Base-by-base conservation (phyloP, 2,329 filamentous ascomycete genomes). In the Microsporum ferrugineum region DNA sequence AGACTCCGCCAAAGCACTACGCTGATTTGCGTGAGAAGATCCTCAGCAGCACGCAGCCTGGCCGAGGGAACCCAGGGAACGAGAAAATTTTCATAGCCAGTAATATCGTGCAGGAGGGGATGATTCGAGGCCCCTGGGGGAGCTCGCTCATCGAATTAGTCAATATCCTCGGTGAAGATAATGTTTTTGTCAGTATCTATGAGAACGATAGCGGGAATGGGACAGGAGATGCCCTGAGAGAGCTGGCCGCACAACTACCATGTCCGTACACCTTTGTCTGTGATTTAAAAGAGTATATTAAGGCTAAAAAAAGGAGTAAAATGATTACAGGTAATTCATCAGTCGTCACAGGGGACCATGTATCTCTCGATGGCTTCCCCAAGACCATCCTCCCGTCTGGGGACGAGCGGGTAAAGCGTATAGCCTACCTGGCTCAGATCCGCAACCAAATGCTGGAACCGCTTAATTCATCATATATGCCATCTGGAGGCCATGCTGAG, bases 121-220 rank as follows among this genome's bases (percentile, higher is more conserved):
- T 63, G 39, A 59, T 63, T 31, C 45, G 57, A 7, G 59, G 59
- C 2, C 33, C 59, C 14, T 63, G 60, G 62, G 62, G 62, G 5
- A 27, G 49, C 7, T 33, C 62, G 7, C 14, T 63, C 12, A 14
- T 60, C 10, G 57, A 63, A 29, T 39, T 63, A 41, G 58, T 63
- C 27, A 49, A 61, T 29, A 45, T 63, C 5, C 57, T 63, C 4
- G 62, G 62, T 2, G 62, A 63, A 23, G 41, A 63, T 17, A 63
- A 63, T 57, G 62, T 63, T n/a, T 63, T 63, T 59, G 60, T 63
- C 33, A 63, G 62, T 49, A 57, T 63, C 31, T 63, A 63, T 45
- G 62, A 63, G 31, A 63, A 63, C 55, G 60, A 63, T 27, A 63
- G 62, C 38, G 62, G 62, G 5, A 2, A 6, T 17, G 62, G 57